These are phyloP conservation scores for Sechiopsis laciniata DNA, from an alignment of 306 rosid genomes.

Conservation along the genomic window DNA sequence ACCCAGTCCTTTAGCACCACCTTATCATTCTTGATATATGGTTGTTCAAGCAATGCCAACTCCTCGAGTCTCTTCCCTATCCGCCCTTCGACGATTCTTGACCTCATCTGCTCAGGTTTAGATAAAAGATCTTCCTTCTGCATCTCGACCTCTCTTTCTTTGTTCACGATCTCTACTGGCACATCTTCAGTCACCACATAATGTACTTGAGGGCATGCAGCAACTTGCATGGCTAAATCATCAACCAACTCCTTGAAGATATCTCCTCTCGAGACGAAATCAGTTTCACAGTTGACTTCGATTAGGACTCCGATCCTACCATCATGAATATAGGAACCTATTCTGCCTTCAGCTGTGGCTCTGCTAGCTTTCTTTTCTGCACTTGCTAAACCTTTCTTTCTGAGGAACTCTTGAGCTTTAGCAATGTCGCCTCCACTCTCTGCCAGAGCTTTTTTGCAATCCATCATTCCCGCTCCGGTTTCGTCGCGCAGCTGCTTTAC, in stretches of 20 bases:
- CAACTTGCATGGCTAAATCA: slow-evolving; percentile 97
- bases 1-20: slow-evolving; percentile 72
- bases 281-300: slow-evolving; percentile 94
- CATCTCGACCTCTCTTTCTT: slow-evolving; percentile 89
- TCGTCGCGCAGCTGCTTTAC: slow-evolving; percentile 42
- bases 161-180: slow-evolving; percentile 59
- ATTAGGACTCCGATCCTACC: slow-evolving; percentile 83
- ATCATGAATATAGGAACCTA: slow-evolving; percentile 90
- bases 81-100: slow-evolving; percentile 87
- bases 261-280: slow-evolving; percentile 91
- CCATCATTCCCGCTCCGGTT: slow-evolving; percentile 99
- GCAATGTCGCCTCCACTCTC: slow-evolving; percentile 45
- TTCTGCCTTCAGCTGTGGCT: slow-evolving; percentile 93
- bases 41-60: slow-evolving; percentile 88
- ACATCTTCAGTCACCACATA: slow-evolving; percentile 74
- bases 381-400: slow-evolving; percentile 90
- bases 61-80: slow-evolving; percentile 90
- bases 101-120: slow-evolving; percentile 89
- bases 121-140: slow-evolving; percentile 92
- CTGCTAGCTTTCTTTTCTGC: slow-evolving; percentile 93
- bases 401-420: slow-evolving; percentile 80
- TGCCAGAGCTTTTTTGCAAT: slow-evolving; percentile 81
- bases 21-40: slow-evolving; percentile 86
- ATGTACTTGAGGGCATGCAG: slow-evolving; percentile 89
- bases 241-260: slow-evolving; percentile 90